Percentiles rank a stretch among this genome's conserved stretches.
Conservation (phyloP, 1,284 basidiomycete species). For the Flammula alnicola region DNA sequence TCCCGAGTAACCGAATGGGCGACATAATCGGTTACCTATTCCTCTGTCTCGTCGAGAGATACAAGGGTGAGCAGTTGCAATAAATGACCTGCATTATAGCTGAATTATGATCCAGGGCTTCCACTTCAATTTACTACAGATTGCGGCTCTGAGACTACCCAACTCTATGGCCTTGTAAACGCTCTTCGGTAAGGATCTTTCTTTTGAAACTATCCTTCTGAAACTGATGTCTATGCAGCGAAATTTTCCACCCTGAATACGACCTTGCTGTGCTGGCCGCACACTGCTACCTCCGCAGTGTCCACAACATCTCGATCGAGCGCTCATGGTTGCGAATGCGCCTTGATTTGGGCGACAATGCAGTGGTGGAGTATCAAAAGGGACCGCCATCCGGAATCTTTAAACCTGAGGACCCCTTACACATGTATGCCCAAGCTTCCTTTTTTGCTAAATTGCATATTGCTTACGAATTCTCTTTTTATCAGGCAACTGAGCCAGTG, state of each 20-base stretch:
- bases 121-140: constrained; percentile 37
- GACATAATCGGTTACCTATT: constrained; percentile 34
- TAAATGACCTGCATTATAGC: constrained; percentile 1
- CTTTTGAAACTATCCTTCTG: too few species aligned
- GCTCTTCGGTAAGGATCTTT: constrained; percentile 27
- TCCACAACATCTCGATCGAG: constrained; percentile 36
- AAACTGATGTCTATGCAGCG: background rate
- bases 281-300: constrained; percentile 29
- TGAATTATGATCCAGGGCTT: constrained; percentile 26
- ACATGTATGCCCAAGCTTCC: constrained; percentile 25
- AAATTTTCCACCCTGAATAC: background rate
- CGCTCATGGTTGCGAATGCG: constrained; percentile 31
- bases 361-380: constrained; percentile 22
- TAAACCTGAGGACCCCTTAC: constrained; percentile 23
- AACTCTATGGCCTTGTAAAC: constrained; percentile 28
- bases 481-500: constrained; percentile 33
- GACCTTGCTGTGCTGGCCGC: constrained; percentile 18
- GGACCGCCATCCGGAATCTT: constrained; percentile 27
- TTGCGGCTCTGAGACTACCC: constrained; percentile 37
- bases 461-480: background rate
- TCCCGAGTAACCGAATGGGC: constrained; percentile 36
- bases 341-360: constrained; percentile 31
- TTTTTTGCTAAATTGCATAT: background rate
- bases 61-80: constrained; percentile 26
- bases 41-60: constrained; percentile 29